Conservation (phyloP, 768 basidiomycete genomes). For the Lentinula lateritia region DNA sequence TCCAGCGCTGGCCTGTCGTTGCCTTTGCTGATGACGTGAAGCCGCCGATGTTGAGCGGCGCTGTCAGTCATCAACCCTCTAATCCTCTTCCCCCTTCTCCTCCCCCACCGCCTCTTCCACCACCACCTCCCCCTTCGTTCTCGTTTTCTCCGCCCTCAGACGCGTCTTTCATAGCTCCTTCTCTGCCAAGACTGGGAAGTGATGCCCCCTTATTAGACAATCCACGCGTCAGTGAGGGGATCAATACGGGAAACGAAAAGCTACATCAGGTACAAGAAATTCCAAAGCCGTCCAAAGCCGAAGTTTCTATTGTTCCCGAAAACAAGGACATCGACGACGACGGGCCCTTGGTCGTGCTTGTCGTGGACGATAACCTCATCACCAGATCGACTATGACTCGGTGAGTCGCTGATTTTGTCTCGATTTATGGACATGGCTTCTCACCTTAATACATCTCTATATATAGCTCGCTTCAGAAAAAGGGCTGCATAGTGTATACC, state of each 20-base stretch:
- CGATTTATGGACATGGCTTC: too few relatives aligned
- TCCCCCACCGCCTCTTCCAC: not conserved
- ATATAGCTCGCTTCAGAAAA: constrained; percentile 24
- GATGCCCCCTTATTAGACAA: not conserved
- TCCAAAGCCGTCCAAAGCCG: not conserved
- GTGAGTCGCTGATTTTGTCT: constrained; percentile 8
- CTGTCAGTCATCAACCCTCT: not conserved
- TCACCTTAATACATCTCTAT: not conserved
- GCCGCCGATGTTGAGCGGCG: not conserved
- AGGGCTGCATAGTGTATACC: constrained; percentile 28
- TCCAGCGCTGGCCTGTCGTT: not conserved
- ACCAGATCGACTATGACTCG: constrained; percentile 19
- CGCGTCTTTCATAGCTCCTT: constrained; percentile 3
- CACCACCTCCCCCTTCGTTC: not conserved
- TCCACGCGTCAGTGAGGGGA: not conserved
- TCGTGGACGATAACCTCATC: constrained; percentile 30
- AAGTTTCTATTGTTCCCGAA: not conserved
- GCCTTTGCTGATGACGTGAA: not conserved
- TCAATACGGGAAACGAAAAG: not conserved
- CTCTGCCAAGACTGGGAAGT: constrained; percentile 3
- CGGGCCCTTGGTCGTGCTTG: constrained; percentile 18
- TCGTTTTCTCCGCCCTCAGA: not conserved
- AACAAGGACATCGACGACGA: not conserved
- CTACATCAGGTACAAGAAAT: not conserved
- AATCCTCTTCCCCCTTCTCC: not conserved